Base-by-base conservation (phyloP, 768 basidiomycete genomes). In the Russula sp. region DNA sequence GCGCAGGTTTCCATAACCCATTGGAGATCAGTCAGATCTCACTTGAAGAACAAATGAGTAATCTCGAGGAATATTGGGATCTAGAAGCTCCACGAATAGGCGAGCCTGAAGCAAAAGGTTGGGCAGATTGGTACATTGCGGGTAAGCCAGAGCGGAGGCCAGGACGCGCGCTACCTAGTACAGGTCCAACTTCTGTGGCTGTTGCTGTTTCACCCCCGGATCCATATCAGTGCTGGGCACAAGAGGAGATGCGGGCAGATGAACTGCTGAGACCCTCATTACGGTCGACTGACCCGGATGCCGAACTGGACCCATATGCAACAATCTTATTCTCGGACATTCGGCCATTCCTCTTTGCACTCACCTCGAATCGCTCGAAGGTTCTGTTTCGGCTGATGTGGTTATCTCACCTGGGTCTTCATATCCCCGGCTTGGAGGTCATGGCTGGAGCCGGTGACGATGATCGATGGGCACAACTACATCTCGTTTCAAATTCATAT, bases 11-110 rank as follows among this genome's bases (percentile, higher is more conserved):
- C 64, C 75, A 81, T 61, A 58, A 76, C 25, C 88, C 89, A 0
- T 71, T 75, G 29, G 68, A 69, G n/a, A 68, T 87, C 1, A 67
- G 68, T 42, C 71, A 70, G 47, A 64, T 75, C 50, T 72, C 86
- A 32, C 75, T 85, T 38, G 73, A 79, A 22, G 69, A 65, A 5
- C 81, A 79, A 55, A 73, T 92, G 3, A 77, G 81, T 58, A 75
- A 78, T 16, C 76, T 93, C 5, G 90, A 91, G 73, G 82, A 84
- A 55, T 93, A 88, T 69, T 93, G 91, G 91, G 91, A 93, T 54
- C 83, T 86, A 5, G 91, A 92, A 72, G 75, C 73, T 10, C 84
- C 84, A n/a, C 84, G 90, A n/a, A 70, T 85, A 9, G 88, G 90
- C 34, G 91, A 93, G 69, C 69, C 72, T 0, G 75, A 76, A 57